Conservation (phyloP, 108 stramenopile genomes). For the Fragilariopsis cylindrus region DNA sequence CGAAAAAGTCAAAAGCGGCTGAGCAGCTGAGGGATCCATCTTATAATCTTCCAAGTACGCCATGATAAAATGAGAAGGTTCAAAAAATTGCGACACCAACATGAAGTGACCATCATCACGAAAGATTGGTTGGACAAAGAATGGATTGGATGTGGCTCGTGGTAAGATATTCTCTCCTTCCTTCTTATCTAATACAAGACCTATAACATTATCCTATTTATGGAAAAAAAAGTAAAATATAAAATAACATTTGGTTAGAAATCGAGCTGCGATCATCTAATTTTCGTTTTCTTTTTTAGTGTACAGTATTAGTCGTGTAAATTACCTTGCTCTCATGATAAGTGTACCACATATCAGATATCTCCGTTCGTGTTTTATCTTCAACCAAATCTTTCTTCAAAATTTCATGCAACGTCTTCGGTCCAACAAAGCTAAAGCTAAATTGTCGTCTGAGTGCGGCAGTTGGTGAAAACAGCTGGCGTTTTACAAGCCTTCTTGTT, state of each 20-base stretch:
- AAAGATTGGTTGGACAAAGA: slow-evolving; percentile 85
- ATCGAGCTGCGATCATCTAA: neutral
- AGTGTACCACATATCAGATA: slow-evolving; percentile 76
- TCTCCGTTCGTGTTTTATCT: slow-evolving; percentile 58
- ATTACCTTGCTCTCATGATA: slow-evolving; percentile 73
- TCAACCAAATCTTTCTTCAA: slow-evolving; percentile 69
- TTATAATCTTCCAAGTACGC: slow-evolving; percentile 86
- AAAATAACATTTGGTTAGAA: neutral
- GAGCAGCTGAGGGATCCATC: slow-evolving; percentile 77
- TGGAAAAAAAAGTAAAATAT: too few relatives aligned
- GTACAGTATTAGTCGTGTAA: neutral
- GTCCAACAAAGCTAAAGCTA: slow-evolving; percentile 67
- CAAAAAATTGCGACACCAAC: slow-evolving; percentile 78
- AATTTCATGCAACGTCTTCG: slow-evolving; percentile 65
- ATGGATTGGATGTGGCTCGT: slow-evolving; percentile 48
- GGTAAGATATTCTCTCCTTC: slow-evolving; percentile 8
- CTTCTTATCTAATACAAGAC: slow-evolving; percentile 15
- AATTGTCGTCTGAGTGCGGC: slow-evolving; percentile 14
- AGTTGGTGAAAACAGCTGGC: neutral
- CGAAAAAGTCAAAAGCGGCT: slow-evolving; percentile 76
- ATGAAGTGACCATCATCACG: slow-evolving; percentile 83
- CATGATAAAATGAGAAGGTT: slow-evolving; percentile 71
- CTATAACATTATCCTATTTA: slow-evolving; percentile 31
- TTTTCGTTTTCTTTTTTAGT: neutral
- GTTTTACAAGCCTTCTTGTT: neutral